phyloP scores from a whole-genome alignment of 805 yeast genomes.

The Starmerella vitae region DNA sequence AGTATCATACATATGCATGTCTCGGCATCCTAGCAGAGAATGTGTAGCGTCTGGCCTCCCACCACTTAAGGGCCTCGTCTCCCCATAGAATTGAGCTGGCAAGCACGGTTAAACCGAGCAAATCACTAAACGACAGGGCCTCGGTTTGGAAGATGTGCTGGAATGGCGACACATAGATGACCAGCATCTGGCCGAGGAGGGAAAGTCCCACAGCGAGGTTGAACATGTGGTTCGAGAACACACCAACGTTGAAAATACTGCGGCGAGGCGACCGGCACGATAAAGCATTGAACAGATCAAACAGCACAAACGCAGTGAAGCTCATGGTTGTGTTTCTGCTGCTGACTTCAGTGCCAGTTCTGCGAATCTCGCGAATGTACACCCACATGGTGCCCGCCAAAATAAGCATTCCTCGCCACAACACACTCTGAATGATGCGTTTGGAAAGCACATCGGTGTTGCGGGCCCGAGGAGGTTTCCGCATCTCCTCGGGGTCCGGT shows the following conservation, averaged over 20 bases:
- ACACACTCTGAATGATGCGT: conserved; percentile 53
- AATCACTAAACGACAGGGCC: conserved; percentile 59
- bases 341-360: conserved; percentile 56
- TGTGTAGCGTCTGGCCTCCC: conserved; percentile 7
- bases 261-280: conserved; percentile 81
- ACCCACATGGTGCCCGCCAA: conserved; percentile 77
- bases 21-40: not conserved
- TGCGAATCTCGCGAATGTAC: conserved; percentile 64
- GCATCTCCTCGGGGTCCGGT: conserved; percentile 91
- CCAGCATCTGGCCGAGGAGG: conserved; percentile 79
- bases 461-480: conserved; percentile 87
- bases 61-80: conserved; percentile 67
- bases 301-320: conserved; percentile 88
- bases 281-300: conserved; percentile 93
- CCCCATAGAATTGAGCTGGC: conserved; percentile 74
- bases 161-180: conserved; percentile 85
- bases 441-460: conserved; percentile 69
- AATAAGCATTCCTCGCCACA: conserved; percentile 65
- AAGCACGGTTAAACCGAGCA: conserved; percentile 45
- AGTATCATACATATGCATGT: not conserved
- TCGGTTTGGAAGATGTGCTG: conserved; percentile 92
- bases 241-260: conserved; percentile 69
- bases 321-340: conserved; percentile 98
- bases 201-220: conserved; percentile 85
- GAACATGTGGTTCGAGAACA: conserved; percentile 72